Evolutionary conservation across 768 basidiomycete species (phyloP).

Genomic region (Sistotremastrum niveocremeum): DNA sequence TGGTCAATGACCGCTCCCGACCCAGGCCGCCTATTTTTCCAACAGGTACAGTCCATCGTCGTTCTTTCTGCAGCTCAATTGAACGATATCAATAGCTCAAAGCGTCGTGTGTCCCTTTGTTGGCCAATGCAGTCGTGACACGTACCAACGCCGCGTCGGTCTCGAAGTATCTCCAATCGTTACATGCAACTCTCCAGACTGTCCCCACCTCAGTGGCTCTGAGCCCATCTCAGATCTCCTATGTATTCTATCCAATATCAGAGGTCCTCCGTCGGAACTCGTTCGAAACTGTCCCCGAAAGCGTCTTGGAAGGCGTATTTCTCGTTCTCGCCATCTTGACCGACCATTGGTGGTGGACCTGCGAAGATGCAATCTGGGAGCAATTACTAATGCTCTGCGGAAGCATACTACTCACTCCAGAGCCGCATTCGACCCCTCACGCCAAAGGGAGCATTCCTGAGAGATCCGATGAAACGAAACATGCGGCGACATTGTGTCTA

Average conservation of each 20-base stretch:
- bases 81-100: constrained; percentile 31
- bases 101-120: constrained; percentile 65
- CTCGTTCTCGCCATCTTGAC: constrained; percentile 42
- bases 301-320: constrained; percentile 64
- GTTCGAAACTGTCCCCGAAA: constrained; percentile 57
- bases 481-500: constrained; percentile 59
- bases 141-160: constrained; percentile 35
- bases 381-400: constrained; percentile 72
- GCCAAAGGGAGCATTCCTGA: constrained; percentile 53
- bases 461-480: constrained; percentile 71
- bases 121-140: constrained; percentile 54
- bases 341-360: constrained; percentile 76
- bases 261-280: constrained; percentile 69
- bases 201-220: constrained; percentile 29
- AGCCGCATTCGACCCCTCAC: constrained; percentile 14
- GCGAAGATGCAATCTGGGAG: constrained; percentile 63
- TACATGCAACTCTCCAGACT: constrained; percentile 34
- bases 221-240: constrained; percentile 54
- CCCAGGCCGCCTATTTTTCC: too few species aligned
- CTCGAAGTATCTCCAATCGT: constrained; percentile 38
- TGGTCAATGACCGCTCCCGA: too few species aligned
- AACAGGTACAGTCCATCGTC: too few species aligned
- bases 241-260: constrained; percentile 80
- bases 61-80: too few species aligned
- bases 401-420: constrained; percentile 49